phyloP scores from a whole-genome alignment of 805 yeast genomes.

The Ogataea nakhonphanomensis region DNA sequence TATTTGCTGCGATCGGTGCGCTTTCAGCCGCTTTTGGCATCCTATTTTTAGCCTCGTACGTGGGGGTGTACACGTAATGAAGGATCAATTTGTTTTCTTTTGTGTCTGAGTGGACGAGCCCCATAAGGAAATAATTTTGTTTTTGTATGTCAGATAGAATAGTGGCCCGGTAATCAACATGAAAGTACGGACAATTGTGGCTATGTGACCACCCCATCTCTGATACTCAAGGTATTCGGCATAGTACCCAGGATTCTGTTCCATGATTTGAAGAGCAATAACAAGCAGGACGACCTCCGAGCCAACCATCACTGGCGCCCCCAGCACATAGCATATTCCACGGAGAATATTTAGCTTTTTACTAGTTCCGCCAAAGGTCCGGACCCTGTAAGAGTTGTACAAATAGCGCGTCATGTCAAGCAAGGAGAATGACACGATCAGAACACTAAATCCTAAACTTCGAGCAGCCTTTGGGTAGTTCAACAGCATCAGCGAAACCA shows the following conservation, averaged over 20 bases:
- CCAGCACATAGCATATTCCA: conserved; percentile 13
- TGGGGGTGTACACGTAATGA: conserved; percentile 31
- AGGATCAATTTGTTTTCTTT: conserved; percentile 4
- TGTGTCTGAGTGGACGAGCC: background rate
- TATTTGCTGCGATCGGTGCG: conserved; percentile 21
- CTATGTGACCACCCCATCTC: conserved; percentile 9
- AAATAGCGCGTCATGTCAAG: conserved; percentile 25
- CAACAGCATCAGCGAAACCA: conserved; percentile 18
- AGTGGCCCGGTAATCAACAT: conserved; percentile 21
- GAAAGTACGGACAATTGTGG: conserved; percentile 10
- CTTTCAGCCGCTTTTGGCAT: conserved; percentile 29
- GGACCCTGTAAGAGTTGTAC: conserved; percentile 28
- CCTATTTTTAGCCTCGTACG: conserved; percentile 28
- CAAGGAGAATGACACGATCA: conserved; percentile 22
- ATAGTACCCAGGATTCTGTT: conserved; percentile 18
- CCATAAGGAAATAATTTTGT: conserved; percentile 18
- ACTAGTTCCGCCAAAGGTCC: conserved; percentile 22
- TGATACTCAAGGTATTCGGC: conserved; percentile 17
- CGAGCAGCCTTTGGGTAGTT: conserved; percentile 29
- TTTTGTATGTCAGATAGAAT: conserved; percentile 24
- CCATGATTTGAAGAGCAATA: conserved; percentile 20
- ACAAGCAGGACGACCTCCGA: conserved; percentile 25
- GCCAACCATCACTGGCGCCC: conserved; percentile 21
- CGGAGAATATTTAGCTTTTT: conserved; percentile 18
- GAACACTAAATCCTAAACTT: conserved; percentile 20